Evolutionary conservation across 768 basidiomycete species (phyloP), one percentile per base, ranked within the genome.

Genomic region (Hericium erinaceus): DNA sequence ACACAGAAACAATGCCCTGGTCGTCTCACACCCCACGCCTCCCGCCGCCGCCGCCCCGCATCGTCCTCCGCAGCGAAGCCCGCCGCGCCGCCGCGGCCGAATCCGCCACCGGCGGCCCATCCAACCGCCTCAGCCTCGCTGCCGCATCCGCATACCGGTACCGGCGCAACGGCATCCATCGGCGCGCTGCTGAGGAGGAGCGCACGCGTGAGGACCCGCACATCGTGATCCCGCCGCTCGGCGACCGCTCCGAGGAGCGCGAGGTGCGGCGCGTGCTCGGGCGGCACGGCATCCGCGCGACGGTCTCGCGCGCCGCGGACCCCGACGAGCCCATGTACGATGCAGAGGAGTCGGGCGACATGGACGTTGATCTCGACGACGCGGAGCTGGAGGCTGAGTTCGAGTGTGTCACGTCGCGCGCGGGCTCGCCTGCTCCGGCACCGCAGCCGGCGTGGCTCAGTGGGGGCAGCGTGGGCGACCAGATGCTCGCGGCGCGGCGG

Each of bases 201-300:
- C 13, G 40, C 40, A 4, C 13, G 40, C 40, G 13, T 11, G 12
- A 41, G 7, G 18, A 18, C 40, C 15, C 13, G 6, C 40, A 15
- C 40, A 18, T 41, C 40, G 40, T 41, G 15, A 41, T 41, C 11
- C 40, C 40, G 40, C 48, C 48, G 48, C 18, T 49, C 9, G 48
- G 48, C 48, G 48, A 49, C 18, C 48, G 10, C 26, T 11, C 11
- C 37, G 37, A 81, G 16, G 84, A 85, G 67, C 74, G 76, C 64
- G 80, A 83, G 59, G 77, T 85, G 39, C 77, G 80, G 61, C 76
- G 78, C 44, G 68, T 83, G 48, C 70, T 85, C 56, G 75, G 76
- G 16, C 73, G 75, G 5, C 80, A 79, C 65, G 79, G 76, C 52
- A 66, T 77, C 12, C 72, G 75, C 37, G 66, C 75, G 46, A 72